Conservation (phyloP, 306 rosid genomes). For the Cicer bijugum region DNA sequence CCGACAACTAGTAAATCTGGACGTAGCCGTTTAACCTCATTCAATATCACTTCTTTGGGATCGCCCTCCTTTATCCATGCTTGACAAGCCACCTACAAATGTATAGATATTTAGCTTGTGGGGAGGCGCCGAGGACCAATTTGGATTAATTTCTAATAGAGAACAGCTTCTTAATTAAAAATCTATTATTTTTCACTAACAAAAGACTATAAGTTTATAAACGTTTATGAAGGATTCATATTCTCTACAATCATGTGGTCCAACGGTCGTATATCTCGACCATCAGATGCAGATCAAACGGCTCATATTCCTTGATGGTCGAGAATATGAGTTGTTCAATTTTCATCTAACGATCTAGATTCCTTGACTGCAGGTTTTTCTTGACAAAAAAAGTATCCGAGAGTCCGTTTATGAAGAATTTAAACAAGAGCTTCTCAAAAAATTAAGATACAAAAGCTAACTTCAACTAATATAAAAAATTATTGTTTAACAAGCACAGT, state of each 20-base stretch:
- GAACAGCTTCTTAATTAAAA: background rate
- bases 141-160: background rate
- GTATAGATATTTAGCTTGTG: constrained; percentile 19
- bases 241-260: background rate
- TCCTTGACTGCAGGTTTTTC: too few relatives aligned
- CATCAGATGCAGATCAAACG: background rate
- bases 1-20: constrained; percentile 94
- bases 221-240: background rate
- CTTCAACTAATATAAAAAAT: background rate
- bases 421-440: background rate
- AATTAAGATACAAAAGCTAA: background rate
- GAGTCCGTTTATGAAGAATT: background rate
- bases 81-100: constrained; percentile 72
- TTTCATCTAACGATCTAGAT: too few relatives aligned
- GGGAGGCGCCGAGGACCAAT: background rate
- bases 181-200: background rate
- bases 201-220: background rate
- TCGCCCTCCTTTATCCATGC: constrained; percentile 87
- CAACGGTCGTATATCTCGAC: background rate
- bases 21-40: constrained; percentile 66
- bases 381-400: background rate
- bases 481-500: background rate
- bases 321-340: background rate
- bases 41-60: constrained; percentile 82
- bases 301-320: background rate